phyloP scores from a whole-genome alignment of 306 rosid genomes.

The Carpinus fangiana region DNA sequence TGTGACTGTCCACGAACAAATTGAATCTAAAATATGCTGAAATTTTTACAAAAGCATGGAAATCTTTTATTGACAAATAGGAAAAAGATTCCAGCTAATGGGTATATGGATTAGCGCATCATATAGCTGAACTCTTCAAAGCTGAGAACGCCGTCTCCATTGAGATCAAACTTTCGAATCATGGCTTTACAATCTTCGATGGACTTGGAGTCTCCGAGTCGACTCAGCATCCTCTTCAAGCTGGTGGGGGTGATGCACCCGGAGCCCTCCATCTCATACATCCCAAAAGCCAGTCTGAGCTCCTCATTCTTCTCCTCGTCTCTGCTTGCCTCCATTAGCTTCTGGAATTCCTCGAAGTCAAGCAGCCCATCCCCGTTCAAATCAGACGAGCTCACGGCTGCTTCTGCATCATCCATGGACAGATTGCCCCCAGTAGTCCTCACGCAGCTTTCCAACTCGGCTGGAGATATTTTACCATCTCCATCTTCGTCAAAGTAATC shows the following conservation, averaged over 20 bases:
- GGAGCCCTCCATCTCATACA: slow-evolving; percentile 35
- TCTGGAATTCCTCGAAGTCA: slow-evolving; percentile 34
- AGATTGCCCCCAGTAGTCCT: slow-evolving; percentile 19
- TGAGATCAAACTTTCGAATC: slow-evolving; percentile 31
- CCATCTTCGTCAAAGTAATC: slow-evolving; percentile 33
- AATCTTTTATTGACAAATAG: background rate
- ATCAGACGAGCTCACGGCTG: slow-evolving; percentile 26
- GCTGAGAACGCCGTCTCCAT: slow-evolving; percentile 42
- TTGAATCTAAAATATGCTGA: background rate
- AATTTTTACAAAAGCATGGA: background rate
- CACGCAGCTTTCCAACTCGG: slow-evolving; percentile 35
- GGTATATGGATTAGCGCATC: slow-evolving; percentile 18
- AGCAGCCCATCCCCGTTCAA: slow-evolving; percentile 40
- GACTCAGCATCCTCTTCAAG: slow-evolving; percentile 34
- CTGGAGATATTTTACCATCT: slow-evolving; percentile 41
- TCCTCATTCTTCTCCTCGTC: slow-evolving; percentile 27
- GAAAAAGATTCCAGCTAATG: background rate
- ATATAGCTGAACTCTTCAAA: slow-evolving; percentile 36
- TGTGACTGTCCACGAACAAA: background rate
- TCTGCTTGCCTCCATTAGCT: slow-evolving; percentile 25
- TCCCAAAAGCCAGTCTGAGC: slow-evolving; percentile 32
- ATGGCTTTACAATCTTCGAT: slow-evolving; percentile 30
- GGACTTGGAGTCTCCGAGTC: slow-evolving; percentile 31
- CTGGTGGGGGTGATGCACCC: slow-evolving; percentile 35
- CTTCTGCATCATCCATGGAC: slow-evolving; percentile 33